Conservation (phyloP, 805 yeast species). For the Saccharomycopsis selenospora region DNA sequence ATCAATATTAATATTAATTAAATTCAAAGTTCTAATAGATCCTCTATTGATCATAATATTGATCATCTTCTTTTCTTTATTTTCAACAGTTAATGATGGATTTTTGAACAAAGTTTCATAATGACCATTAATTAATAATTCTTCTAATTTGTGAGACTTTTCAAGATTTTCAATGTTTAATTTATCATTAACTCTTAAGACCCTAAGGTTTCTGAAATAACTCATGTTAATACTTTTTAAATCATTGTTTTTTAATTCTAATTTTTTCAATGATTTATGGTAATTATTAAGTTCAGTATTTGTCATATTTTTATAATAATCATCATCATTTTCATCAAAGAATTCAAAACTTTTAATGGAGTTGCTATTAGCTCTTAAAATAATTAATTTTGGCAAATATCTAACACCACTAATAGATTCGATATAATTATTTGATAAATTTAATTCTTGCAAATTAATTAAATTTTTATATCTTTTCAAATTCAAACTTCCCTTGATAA, state of each 20-base stretch:
- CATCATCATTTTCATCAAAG: conserved; percentile 13
- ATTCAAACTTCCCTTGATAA: conserved; percentile 27
- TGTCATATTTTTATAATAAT: background rate
- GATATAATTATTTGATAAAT: conserved; percentile 31
- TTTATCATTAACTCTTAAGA: conserved; percentile 37
- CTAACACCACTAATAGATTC: conserved; percentile 30
- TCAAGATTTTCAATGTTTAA: conserved; percentile 8
- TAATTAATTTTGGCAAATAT: conserved; percentile 30
- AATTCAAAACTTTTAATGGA: conserved; percentile 3
- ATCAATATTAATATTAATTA: conserved; percentile 7
- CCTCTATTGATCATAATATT: background rate
- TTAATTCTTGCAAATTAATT: conserved; percentile 24
- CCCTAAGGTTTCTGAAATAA: conserved; percentile 18
- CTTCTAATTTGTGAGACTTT: conserved; percentile 14
- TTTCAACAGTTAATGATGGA: background rate
- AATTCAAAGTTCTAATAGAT: conserved; percentile 9
- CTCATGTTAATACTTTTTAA: conserved; percentile 7
- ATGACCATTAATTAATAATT: conserved; percentile 14
- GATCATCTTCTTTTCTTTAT: background rate
- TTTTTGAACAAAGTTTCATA: background rate
- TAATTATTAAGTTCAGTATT: background rate
- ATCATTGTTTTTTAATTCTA: conserved; percentile 17
- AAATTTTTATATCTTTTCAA: conserved; percentile 27
- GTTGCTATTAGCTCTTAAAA: conserved; percentile 22
- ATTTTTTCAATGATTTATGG: conserved; percentile 15